These are phyloP conservation scores for Yamadazyma diospyri DNA, from an alignment of 1,139 yeast species.

Conservation along the genomic window DNA sequence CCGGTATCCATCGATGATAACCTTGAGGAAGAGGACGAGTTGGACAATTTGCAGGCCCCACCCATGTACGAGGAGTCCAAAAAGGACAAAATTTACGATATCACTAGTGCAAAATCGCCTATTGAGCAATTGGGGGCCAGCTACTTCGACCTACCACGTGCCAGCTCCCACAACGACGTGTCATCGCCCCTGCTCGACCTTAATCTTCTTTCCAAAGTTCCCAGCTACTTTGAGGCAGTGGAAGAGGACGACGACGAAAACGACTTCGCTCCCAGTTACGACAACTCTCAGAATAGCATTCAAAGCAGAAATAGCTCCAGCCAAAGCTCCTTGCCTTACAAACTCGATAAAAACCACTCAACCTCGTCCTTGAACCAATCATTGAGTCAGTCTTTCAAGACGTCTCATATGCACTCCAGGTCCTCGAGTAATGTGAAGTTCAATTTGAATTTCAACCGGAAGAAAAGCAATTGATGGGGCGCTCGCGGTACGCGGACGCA, in stretches of 20 bases:
- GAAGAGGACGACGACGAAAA: constrained; percentile 20
- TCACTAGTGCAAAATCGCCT: constrained; percentile 35
- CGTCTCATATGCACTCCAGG: constrained; percentile 8
- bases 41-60: constrained; percentile 34
- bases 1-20: constrained; percentile 4
- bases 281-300: constrained; percentile 4
- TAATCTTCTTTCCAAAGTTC: constrained; percentile 18
- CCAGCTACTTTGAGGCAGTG: constrained; percentile 23
- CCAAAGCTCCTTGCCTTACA: constrained; percentile 3
- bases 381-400: constrained; percentile 3
- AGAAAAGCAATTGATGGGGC: too few relatives aligned
- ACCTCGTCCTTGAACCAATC: constrained; percentile 2
- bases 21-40: constrained; percentile 23
- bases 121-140: constrained; percentile 33
- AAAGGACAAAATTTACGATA: constrained; percentile 35
- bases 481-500: too few relatives aligned
- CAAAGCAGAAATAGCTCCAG: constrained; percentile 1
- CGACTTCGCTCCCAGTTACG: constrained; percentile 22
- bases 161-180: constrained; percentile 8
- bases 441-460: constrained; percentile 6
- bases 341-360: constrained; percentile 4
- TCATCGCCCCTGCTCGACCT: constrained; percentile 10
- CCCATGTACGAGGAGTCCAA: constrained; percentile 40
- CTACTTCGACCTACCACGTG: constrained; percentile 15
- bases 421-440: constrained; percentile 12